Conservation (phyloP, 2,329 filamentous ascomycete genomes). For the Stagonosporopsis vannaccii region DNA sequence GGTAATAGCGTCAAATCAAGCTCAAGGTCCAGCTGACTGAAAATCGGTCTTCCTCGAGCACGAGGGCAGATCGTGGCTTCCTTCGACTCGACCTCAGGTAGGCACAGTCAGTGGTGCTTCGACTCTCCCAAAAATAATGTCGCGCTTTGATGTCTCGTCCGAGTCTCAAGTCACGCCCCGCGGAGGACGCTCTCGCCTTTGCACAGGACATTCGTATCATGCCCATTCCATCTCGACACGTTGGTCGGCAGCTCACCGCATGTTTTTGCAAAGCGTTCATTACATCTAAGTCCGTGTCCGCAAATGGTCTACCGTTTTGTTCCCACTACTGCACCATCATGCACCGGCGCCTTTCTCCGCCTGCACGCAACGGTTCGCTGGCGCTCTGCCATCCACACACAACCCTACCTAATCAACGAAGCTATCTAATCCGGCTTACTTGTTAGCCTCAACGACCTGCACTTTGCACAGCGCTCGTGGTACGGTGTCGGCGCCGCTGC, state of each 20-base stretch:
- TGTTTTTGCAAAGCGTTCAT: conserved; percentile 15
- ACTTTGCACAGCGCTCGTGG: conserved; percentile 3
- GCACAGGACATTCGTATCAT: neutral
- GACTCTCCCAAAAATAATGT: neutral
- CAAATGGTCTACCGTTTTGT: neutral
- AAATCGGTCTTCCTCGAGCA: neutral
- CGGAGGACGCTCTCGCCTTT: neutral
- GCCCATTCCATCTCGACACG: conserved; percentile 22
- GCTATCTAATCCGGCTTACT: neutral
- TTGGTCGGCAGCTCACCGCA: conserved; percentile 35
- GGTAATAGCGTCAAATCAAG: neutral
- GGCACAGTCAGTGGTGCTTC: neutral
- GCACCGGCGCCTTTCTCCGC: conserved; percentile 30
- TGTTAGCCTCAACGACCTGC: conserved; percentile 1
- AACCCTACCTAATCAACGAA: conserved; percentile 1
- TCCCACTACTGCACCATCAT: conserved; percentile 16
- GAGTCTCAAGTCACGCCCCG: neutral
- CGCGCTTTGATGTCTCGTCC: neutral
- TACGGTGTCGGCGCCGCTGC: conserved; percentile 24
- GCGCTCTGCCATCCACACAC: conserved; percentile 14
- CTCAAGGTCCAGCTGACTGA: conserved; percentile 4
- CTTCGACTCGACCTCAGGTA: neutral
- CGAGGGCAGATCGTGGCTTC: neutral
- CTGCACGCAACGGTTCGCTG: conserved; percentile 19
- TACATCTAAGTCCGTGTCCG: neutral